Evolutionary conservation across 768 basidiomycete genomes (phyloP).

Genomic region (Boletus reticulatus): DNA sequence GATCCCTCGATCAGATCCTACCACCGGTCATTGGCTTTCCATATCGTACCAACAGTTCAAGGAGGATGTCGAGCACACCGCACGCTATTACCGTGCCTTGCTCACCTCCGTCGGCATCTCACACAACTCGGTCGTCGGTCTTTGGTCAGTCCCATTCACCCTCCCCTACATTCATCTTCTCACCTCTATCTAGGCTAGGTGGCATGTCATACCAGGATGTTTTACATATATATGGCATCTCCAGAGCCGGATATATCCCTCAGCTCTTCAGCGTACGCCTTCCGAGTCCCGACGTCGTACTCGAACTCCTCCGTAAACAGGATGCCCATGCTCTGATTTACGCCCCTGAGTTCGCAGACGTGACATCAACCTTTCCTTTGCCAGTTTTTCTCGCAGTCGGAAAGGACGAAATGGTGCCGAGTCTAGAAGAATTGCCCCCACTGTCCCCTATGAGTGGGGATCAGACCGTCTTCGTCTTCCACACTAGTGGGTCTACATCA

Average conservation of each 20-base stretch:
- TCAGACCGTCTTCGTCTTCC: conserved; percentile 67
- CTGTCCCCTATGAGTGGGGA: conserved; percentile 35
- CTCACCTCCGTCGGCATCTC: conserved; percentile 47
- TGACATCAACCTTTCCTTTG: conserved; percentile 45
- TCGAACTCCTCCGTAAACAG: conserved; percentile 62
- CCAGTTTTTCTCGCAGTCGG: conserved; percentile 45
- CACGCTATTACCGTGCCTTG: conserved; percentile 59
- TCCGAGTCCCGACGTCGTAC: conserved; percentile 67
- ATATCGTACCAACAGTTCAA: conserved; percentile 67
- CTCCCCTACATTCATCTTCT: conserved; percentile 3
- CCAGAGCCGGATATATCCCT: conserved; percentile 74
- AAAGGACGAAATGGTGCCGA: conserved; percentile 36
- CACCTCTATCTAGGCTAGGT: conserved; percentile 50
- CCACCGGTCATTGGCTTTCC: conserved; percentile 51
- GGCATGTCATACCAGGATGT: conserved; percentile 72
- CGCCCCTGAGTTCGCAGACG: conserved; percentile 53
- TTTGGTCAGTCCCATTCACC: conserved; percentile 53
- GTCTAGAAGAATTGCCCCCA: conserved; percentile 41
- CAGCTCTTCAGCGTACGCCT: conserved; percentile 78
- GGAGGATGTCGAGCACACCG: conserved; percentile 61
- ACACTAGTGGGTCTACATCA: conserved; percentile 82
- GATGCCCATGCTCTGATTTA: conserved; percentile 63
- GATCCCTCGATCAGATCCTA: conserved; percentile 48
- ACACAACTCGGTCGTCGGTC: conserved; percentile 60
- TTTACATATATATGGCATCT: conserved; percentile 71